Percentiles rank a stretch among this genome's conserved stretches.
Conservation (phyloP, 2,329 filamentous ascomycete species). For the Proliferodiscus dingleyae region DNA sequence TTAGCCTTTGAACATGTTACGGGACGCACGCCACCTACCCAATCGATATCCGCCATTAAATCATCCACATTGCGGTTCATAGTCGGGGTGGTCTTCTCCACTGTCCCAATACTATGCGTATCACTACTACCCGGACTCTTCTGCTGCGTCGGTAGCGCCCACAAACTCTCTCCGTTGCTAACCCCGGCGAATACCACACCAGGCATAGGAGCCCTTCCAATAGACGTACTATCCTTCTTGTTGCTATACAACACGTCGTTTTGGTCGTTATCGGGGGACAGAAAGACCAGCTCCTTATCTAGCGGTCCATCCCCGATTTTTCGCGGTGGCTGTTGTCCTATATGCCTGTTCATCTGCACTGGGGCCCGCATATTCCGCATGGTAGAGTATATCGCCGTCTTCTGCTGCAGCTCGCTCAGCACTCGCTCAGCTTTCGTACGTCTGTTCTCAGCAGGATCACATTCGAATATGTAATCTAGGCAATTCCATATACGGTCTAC, state of each 20-base stretch:
- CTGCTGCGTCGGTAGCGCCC: constrained; percentile 36
- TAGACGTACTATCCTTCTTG: not conserved
- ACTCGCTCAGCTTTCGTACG: constrained; percentile 57
- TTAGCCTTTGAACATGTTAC: not conserved
- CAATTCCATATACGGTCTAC: constrained; percentile 65
- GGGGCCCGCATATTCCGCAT: constrained; percentile 55
- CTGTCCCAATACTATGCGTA: constrained; percentile 32
- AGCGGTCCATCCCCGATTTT: constrained; percentile 11
- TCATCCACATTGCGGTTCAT: constrained; percentile 21
- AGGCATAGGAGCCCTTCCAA: constrained; percentile 9
- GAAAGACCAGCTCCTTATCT: constrained; percentile 4
- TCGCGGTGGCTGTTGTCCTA: constrained; percentile 18
- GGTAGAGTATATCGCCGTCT: constrained; percentile 53
- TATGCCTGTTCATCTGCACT: constrained; percentile 27
- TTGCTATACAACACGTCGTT: constrained; percentile 1
- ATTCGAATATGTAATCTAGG: constrained; percentile 66
- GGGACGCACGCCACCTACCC: constrained; percentile 45
- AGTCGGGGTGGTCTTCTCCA: not conserved
- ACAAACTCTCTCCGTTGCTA: constrained; percentile 44
- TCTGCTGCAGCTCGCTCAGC: constrained; percentile 56
- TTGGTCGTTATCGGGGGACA: too few species aligned
- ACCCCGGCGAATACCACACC: constrained; percentile 41
- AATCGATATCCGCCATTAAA: constrained; percentile 55
- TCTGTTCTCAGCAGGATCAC: constrained; percentile 46
- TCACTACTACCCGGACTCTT: constrained; percentile 43